A percentile compares a stretch with the other conserved stretches of the same genome.
Evolutionary conservation across 768 basidiomycete genomes (phyloP).

Genomic region (Leucocoprinus birnbaumii): DNA sequence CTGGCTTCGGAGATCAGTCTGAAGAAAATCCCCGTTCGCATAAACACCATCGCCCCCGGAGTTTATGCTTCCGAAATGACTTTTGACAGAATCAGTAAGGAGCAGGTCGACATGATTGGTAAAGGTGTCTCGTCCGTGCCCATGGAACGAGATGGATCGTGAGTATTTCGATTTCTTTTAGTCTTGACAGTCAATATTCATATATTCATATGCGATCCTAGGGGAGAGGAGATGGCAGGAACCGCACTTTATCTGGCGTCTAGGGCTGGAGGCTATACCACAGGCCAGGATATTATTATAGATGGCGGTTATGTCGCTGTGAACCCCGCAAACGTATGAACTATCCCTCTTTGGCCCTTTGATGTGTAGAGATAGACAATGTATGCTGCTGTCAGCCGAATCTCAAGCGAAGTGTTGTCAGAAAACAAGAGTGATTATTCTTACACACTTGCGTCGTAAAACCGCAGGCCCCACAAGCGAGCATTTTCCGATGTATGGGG

Average conservation of each 20-base stretch:
- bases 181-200: too few species aligned
- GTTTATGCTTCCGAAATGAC: slow-evolving; percentile 81
- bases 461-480: too few species aligned
- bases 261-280: slow-evolving; percentile 68
- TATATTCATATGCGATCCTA: too few species aligned
- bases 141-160: slow-evolving; percentile 63
- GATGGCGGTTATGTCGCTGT: slow-evolving; percentile 76
- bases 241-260: slow-evolving; percentile 76
- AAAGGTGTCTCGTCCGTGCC: slow-evolving; percentile 64
- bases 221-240: slow-evolving; percentile 73
- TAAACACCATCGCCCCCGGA: slow-evolving; percentile 75
- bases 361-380: too few species aligned
- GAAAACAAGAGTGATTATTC: too few species aligned
- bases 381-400: too few species aligned
- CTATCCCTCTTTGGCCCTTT: background rate
- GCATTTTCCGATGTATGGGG: too few species aligned
- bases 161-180: too few species aligned
- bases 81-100: slow-evolving; percentile 39
- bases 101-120: slow-evolving; percentile 50
- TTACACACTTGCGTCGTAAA: too few species aligned
- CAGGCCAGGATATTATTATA: slow-evolving; percentile 75
- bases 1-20: slow-evolving; percentile 73
- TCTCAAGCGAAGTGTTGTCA: too few species aligned
- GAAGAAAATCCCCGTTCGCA: slow-evolving; percentile 64
- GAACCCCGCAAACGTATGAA: slow-evolving; percentile 50